A percentile compares a stretch with the other conserved stretches of the same genome.
Conservation (phyloP, 1,284 basidiomycete species). For the Fistulinella cinereoalba region DNA sequence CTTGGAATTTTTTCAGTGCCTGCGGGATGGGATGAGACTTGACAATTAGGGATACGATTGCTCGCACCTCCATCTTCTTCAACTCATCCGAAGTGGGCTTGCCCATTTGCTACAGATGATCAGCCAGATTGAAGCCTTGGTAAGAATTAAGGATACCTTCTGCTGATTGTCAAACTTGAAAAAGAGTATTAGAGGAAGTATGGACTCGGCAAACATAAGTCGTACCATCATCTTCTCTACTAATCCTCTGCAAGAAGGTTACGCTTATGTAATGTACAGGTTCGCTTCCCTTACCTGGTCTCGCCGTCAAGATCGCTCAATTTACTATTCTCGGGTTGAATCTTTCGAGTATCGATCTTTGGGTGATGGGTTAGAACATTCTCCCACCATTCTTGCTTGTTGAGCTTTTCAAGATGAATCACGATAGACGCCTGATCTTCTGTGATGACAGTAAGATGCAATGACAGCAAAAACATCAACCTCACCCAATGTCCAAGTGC, state of each 20-base stretch:
- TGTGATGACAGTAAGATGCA: constrained; percentile 32
- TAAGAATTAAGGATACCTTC: constrained; percentile 54
- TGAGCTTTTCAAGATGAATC: constrained; percentile 86
- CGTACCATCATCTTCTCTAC: constrained; percentile 99
- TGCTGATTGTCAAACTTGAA: constrained; percentile 94
- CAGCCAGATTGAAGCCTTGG: neutral
- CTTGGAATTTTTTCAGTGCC: constrained; percentile 88
- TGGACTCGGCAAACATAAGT: constrained; percentile 5
- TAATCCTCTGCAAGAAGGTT: constrained; percentile 69
- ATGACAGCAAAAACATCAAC: neutral
- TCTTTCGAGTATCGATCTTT: constrained; percentile 96
- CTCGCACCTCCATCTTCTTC: constrained; percentile 79
- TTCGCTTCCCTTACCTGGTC: constrained; percentile 59
- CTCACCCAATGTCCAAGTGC: constrained; percentile 92
- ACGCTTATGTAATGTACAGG: neutral
- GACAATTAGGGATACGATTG: neutral
- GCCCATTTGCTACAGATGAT: constrained; percentile 76
- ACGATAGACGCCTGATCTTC: constrained; percentile 76
- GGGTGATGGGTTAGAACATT: constrained; percentile 94
- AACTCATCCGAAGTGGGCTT: constrained; percentile 90
- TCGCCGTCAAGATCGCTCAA: constrained; percentile 94
- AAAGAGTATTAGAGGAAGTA: constrained; percentile 7
- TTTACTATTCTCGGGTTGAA: constrained; percentile 94
- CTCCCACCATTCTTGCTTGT: constrained; percentile 94
- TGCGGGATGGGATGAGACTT: constrained; percentile 29